Conservation (phyloP, 257 asterid species). For the Salvia miltiorrhiza region DNA sequence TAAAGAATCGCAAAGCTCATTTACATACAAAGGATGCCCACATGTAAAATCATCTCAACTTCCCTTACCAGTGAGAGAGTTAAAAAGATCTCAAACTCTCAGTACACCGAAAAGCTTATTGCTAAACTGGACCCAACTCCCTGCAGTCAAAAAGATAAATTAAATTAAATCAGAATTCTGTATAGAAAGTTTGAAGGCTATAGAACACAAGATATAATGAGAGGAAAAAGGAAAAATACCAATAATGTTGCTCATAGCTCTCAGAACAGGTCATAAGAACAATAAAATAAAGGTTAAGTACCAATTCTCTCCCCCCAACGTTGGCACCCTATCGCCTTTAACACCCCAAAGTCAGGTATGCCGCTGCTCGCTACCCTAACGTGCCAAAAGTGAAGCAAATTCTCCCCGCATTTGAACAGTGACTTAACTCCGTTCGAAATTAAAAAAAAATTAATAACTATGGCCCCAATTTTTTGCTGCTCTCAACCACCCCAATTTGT, state of each 20-base stretch:
- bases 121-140: conserved; percentile 97
- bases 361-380: no score
- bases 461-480: no score
- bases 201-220: neutral
- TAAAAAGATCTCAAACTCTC: conserved; percentile 69
- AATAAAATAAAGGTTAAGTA: no score
- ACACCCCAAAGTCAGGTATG: no score
- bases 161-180: neutral
- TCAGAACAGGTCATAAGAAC: conserved; percentile 76
- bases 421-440: no score
- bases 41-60: neutral
- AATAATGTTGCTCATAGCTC: conserved; percentile 90
- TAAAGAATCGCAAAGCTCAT: neutral
- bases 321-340: no score
- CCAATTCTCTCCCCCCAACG: no score
- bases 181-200: neutral
- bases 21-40: neutral
- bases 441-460: no score
- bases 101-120: conserved; percentile 83
- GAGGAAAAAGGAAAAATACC: conserved; percentile 42
- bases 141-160: conserved; percentile 38
- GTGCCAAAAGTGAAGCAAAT: no score
- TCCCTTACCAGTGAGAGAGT: conserved; percentile 53
- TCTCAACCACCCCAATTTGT: no score
- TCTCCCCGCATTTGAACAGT: no score